Evolutionary conservation across 1,284 basidiomycete species (phyloP).

Genomic region (Vanrija sp.): DNA sequence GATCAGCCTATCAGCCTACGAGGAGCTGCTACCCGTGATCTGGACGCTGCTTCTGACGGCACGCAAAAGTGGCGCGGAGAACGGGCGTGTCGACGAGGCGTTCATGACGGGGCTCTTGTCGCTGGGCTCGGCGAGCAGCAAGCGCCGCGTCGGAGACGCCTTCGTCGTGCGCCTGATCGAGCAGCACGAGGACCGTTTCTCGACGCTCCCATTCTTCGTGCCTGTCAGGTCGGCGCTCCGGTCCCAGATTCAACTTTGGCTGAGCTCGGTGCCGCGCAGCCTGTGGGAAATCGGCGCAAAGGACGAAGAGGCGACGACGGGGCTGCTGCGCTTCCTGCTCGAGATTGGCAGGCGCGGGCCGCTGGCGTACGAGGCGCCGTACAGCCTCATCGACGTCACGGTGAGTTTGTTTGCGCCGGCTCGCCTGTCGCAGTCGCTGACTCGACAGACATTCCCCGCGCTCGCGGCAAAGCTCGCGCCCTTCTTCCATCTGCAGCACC

Average conservation of each 20-base stretch:
- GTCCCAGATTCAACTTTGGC: slow-evolving; percentile 26
- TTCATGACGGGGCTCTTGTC: slow-evolving; percentile 37
- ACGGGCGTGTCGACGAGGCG: slow-evolving; percentile 12
- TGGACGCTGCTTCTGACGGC: slow-evolving; percentile 69
- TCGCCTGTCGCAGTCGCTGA: too few relatives aligned
- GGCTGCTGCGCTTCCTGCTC: slow-evolving; percentile 43
- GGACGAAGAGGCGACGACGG: slow-evolving; percentile 59
- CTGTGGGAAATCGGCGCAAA: slow-evolving; percentile 74
- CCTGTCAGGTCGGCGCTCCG: slow-evolving; percentile 23
- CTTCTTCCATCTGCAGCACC: slow-evolving; percentile 70
- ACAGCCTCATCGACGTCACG: slow-evolving; percentile 53
- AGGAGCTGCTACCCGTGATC: slow-evolving; percentile 70
- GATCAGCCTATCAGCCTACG: slow-evolving; percentile 62
- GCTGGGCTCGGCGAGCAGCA: slow-evolving; percentile 45
- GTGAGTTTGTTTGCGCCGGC: neutral
- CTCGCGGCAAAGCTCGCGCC: slow-evolving; percentile 56
- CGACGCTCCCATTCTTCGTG: slow-evolving; percentile 42
- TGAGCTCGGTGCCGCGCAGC: slow-evolving; percentile 67
- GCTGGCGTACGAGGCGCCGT: slow-evolving; percentile 36
- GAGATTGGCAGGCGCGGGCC: slow-evolving; percentile 25
- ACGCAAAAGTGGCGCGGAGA: neutral
- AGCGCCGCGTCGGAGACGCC: slow-evolving; percentile 51
- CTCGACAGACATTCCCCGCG: slow-evolving; percentile 18
- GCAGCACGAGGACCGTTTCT: slow-evolving; percentile 52
- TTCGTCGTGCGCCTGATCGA: slow-evolving; percentile 66